Base-by-base conservation (phyloP, 257 asterid species). In the Fraxinus americana region DNA sequence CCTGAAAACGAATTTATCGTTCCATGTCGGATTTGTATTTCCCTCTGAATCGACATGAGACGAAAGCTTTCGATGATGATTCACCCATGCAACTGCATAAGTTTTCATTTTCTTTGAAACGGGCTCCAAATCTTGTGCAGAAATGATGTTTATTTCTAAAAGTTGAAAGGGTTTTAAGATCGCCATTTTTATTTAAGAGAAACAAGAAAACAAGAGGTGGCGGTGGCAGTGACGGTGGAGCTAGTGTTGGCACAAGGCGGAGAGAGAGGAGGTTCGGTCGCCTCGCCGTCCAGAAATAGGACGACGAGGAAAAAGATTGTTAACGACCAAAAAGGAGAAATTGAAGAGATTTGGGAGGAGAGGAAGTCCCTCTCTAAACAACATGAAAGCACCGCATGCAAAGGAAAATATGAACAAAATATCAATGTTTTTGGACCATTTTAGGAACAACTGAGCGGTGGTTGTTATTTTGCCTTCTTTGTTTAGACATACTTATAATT, bases 101-200 rank as follows among this genome's bases (percentile, higher is more conserved):
- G 99, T 91, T 17, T 78, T 84, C 99, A 94, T 91, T 72, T 92
- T 91, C 88, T 81, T 89, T 10, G 90, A 78, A 2, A 90, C 84
- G 1, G 91, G 92, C 82, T 94, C 90, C 86, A 94, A 76, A 85
- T 94, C 98, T 84, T 94, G 99, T 0, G 97, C 99, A 1, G 99
- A 92, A 39, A 94, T 92, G 5, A 94, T 75, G 82, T 89, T 94
- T 29, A 94, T 90, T 59, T 94, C 98, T 80, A 94, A 85, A 5
- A 94, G 95, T 76, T 92, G 99, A 79, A 87, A 91, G 0, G 92
- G 85, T 36, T 91, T 92, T 81, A 77, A 68, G 35, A 38, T 57
- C 3, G 63, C 32, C 45, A 67, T 29, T 25, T 63, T 25, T 59
- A 9, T 7, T 27, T 12, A 70, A 70, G 32, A 36, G 3, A 12